A percentile compares a stretch with the other conserved stretches of the same genome.
These are phyloP conservation scores for Xylariaceae sp. DNA, from an alignment of 2,329 filamentous ascomycete genomes.

Conservation along the genomic window DNA sequence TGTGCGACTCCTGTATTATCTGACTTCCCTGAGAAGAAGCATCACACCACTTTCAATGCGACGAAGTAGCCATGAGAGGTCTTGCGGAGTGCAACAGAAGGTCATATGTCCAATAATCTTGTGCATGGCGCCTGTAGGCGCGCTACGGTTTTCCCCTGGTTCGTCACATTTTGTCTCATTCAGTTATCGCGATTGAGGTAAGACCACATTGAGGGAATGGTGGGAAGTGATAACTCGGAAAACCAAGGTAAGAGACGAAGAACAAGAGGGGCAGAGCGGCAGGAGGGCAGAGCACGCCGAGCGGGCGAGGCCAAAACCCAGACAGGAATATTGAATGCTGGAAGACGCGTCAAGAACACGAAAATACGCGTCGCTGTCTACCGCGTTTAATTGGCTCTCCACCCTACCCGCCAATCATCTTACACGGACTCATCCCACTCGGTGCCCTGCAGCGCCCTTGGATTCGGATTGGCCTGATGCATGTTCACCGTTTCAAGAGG, in stretches of 20 bases:
- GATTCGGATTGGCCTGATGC: constrained; percentile 7
- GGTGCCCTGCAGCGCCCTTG: background rate
- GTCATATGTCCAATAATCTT: background rate
- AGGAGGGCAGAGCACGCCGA: too few species aligned
- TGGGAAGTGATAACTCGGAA: background rate
- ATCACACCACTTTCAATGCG: background rate
- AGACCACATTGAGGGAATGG: too few species aligned
- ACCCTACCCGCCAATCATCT: constrained; percentile 28
- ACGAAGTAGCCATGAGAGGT: background rate
- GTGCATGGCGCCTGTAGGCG: background rate
- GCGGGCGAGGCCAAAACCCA: too few species aligned
- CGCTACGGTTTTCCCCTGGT: constrained; percentile 1
- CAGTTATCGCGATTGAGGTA: constrained; percentile 7
- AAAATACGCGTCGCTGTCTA: too few species aligned
- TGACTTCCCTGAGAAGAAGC: too few species aligned
- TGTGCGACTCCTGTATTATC: too few species aligned
- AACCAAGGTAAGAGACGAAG: constrained; percentile 4
- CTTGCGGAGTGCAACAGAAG: background rate
- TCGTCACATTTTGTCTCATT: background rate
- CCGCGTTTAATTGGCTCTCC: constrained; percentile 32
- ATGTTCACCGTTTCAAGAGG: constrained; percentile 11
- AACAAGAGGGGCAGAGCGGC: background rate
- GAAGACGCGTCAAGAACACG: constrained; percentile 10
- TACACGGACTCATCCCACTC: constrained; percentile 5
- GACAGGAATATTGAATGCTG: too few species aligned